Evolutionary conservation across 805 yeast genomes (phyloP), one percentile per base, ranked within the genome.

Genomic region (Starmerella stigmatis): DNA sequence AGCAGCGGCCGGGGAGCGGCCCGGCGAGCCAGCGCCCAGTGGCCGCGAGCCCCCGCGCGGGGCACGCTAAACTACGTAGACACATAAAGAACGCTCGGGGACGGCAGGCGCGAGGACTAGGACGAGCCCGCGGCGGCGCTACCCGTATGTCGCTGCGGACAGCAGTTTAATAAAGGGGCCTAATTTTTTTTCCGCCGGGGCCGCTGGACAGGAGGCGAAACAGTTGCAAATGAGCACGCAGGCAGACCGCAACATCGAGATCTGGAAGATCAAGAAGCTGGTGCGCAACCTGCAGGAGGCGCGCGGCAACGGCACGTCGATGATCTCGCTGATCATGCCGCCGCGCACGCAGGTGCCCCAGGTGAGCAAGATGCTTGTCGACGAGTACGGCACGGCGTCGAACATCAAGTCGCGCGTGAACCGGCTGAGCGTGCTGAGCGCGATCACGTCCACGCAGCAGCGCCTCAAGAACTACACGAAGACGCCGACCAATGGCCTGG

Each of bases 331-430:
- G 63, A 84, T 92, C 58, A 85, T 88, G 54, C 96, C 98, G 34
- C 98, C 98, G 58, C 80, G 77, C 64, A 89, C 94, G 48, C 99
- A 92, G 68, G 81, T 92, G 60, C 74, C 97, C 11, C 75, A 85
- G 59, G 75, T 74, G 47, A 86, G 81, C 62, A 88, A 84, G 68
- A 82, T 85, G 88, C 74, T 92, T 66, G 85, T 96, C 4, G 97
- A 92, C 69, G 98, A 92, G 70, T 88, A 86, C 67, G 98, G 98
- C 66, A 92, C 98, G 13, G 98, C 98, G 2, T 85, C 96, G 41
- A 92, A 92, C 66, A 92, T 92, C 65, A 92, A 92, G 68, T 89
- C 97, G 32, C 81, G 99, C 65, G 99, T 92, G 46, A 92, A 92
- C 72, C 76, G 99, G 68, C 72, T 86, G 56, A 86, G 96, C 33